Percentiles rank a stretch among this genome's conserved stretches.
phyloP scores from a whole-genome alignment of 768 basidiomycete genomes.

The Amanita muscaria region DNA sequence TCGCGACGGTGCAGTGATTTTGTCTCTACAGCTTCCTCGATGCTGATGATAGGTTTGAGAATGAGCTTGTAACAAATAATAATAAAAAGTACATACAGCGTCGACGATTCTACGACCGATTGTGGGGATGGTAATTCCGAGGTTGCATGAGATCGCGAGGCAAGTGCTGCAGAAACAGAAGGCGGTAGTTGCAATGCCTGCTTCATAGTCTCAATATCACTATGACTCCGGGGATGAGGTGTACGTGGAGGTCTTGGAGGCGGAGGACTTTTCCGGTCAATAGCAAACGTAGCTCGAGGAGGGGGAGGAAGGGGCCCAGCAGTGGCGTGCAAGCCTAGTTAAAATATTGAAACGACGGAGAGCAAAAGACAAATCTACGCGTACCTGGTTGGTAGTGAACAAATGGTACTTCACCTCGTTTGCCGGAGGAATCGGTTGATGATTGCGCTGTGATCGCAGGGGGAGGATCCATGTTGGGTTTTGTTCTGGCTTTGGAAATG shows the following conservation, averaged over 20 bases:
- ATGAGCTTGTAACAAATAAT: conserved; percentile 9
- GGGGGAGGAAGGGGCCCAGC: conserved; percentile 70
- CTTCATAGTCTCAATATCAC: conserved; percentile 49
- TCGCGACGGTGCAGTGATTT: conserved; percentile 42
- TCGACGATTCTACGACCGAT: background rate
- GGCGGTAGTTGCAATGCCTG: conserved; percentile 52
- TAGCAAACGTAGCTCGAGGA: conserved; percentile 45
- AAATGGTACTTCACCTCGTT: conserved; percentile 31
- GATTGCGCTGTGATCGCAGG: conserved; percentile 9
- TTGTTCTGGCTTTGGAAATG: conserved; percentile 4
- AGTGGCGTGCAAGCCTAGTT: conserved; percentile 49
- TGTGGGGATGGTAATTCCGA: background rate
- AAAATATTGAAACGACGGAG: background rate
- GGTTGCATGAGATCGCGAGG: conserved; percentile 13
- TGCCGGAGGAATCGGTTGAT: conserved; percentile 12
- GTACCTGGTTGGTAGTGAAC: conserved; percentile 55
- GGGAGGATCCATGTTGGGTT: background rate
- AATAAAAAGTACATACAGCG: conserved; percentile 12
- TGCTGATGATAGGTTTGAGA: background rate
- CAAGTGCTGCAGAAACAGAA: conserved; percentile 41
- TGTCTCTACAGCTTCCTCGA: conserved; percentile 4
- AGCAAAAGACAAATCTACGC: conserved; percentile 9
- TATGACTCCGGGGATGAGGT: conserved; percentile 29
- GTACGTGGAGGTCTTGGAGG: conserved; percentile 60
- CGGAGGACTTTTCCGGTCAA: conserved; percentile 34